A percentile compares a stretch with the other conserved stretches of the same genome.
phyloP scores from a whole-genome alignment of 371 early-diverging fungal genomes.

The Apophysomyces trapeziformis region DNA sequence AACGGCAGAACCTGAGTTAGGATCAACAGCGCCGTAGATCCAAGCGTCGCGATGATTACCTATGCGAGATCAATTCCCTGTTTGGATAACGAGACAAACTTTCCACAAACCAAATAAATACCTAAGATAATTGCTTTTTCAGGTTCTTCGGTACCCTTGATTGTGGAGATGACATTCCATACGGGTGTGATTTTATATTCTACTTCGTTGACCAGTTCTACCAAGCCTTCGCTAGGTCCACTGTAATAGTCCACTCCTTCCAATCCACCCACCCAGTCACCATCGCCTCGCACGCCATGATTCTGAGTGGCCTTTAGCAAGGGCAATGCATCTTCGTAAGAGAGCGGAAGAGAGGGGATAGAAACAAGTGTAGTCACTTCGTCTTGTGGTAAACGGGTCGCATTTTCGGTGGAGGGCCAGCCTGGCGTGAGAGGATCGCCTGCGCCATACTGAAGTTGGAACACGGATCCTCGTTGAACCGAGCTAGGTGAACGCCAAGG shows the following conservation, averaged over 20 bases:
- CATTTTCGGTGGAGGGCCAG: constrained; percentile 57
- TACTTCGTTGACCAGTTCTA: constrained; percentile 59
- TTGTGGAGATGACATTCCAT: constrained; percentile 67
- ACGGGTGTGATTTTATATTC: constrained; percentile 62
- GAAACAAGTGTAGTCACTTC: constrained; percentile 52
- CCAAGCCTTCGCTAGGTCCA: constrained; percentile 57
- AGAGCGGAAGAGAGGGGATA: constrained; percentile 72
- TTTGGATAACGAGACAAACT: neutral
- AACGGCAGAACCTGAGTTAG: constrained; percentile 65
- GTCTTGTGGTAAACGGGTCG: constrained; percentile 51
- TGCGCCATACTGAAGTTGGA: constrained; percentile 47
- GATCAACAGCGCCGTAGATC: constrained; percentile 71
- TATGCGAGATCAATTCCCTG: constrained; percentile 9
- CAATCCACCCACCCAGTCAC: constrained; percentile 55
- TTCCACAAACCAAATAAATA: neutral
- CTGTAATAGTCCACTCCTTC: constrained; percentile 54
- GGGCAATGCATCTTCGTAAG: constrained; percentile 66
- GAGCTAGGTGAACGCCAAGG: constrained; percentile 67
- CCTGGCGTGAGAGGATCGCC: constrained; percentile 76
- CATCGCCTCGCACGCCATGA: constrained; percentile 39
- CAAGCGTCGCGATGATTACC: constrained; percentile 74
- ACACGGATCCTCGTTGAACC: constrained; percentile 67
- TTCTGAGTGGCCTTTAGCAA: constrained; percentile 57
- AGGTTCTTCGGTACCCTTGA: constrained; percentile 60
- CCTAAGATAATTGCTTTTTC: constrained; percentile 63